A percentile compares a stretch with the other conserved stretches of the same genome.
Conservation (phyloP, 257 asterid species). For the Solanum chmielewskii region DNA sequence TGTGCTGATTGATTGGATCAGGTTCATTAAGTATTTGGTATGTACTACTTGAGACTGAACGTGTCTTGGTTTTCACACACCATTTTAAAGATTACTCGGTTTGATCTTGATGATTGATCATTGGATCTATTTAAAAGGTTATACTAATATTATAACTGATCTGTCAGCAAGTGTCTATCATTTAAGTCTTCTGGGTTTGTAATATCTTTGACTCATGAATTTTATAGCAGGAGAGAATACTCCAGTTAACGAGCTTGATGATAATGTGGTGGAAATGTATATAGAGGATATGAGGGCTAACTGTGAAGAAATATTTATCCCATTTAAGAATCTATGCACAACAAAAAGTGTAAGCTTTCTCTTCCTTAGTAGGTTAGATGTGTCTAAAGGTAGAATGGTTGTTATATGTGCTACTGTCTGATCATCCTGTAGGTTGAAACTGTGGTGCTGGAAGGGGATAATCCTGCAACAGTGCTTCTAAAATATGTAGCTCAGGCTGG, state of each 20-base stretch:
- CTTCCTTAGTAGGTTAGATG: neutral
- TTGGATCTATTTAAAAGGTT: neutral
- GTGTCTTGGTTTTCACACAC: neutral
- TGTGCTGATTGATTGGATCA: neutral
- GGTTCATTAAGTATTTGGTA: neutral
- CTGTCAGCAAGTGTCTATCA: neutral
- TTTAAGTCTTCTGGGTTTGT: neutral
- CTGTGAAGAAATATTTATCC: conserved; percentile 36
- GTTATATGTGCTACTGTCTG: neutral
- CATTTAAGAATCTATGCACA: conserved; percentile 28
- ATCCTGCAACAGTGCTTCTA: conserved; percentile 55
- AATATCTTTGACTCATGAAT: neutral
- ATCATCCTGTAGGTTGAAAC: conserved; percentile 39
- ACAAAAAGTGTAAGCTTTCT: conserved; percentile 25
- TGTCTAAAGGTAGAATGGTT: neutral
- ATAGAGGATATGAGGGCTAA: conserved; percentile 45
- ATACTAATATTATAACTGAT: neutral
- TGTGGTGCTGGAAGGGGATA: conserved; percentile 65
- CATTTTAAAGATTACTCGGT: neutral
- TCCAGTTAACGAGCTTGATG: conserved; percentile 46
- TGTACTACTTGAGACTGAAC: neutral
- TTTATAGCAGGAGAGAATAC: conserved; percentile 56
- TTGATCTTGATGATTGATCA: neutral
- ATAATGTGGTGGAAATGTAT: conserved; percentile 42
- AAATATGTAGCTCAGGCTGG: conserved; percentile 43